Base-by-base conservation (phyloP, 202 grass and related monocot genomes). In the Digitaria exilis region DNA sequence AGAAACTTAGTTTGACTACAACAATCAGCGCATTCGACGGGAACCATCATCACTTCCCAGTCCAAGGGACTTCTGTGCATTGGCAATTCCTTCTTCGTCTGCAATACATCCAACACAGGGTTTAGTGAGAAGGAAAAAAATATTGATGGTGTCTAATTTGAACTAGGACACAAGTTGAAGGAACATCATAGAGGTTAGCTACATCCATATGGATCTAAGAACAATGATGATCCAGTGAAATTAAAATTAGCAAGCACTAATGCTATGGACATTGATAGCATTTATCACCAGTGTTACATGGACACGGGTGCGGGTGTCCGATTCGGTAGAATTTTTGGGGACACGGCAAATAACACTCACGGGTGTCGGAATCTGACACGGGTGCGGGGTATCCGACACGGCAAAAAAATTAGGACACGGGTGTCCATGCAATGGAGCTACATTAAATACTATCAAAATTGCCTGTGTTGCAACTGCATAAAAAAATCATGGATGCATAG, bases 81-180 rank as follows among this genome's bases (percentile, higher is more conserved):
- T 90, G 21, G 89, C 76, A 66, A 98, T 98, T 69, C 96, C 93
- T 57, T 96, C 96, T 78, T 92, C 90, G 19, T 92, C 96, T 98
- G 87, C 83, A 80, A 84, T 49, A 77, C 67, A 63, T 56, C 48
- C 2, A 66, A 17, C 13, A 59, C 26, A 72, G 57, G 34, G 80
- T 66, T 67, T 56, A 65, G 61, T 7, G 76, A 50, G 43, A 50
- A 43, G 42, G n/a, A n/a, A 10, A 29, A 5, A 50, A 62, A 18
- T 75, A 69, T 4, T 19, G 22, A 19, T 75, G 14, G 9, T 60
- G 17, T 59, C 5, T 7, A 43, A 80, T 68, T 84, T 49, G 39
- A 50, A 66, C n/a, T 30, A 24, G 34, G 22, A 62, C 12, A 71
- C 16, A 75, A 65, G 7, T 21, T 51, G 24, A 37, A 57, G 26